Conservation (phyloP, 176 grass and related monocot species). For the Oryza brachyantha region DNA sequence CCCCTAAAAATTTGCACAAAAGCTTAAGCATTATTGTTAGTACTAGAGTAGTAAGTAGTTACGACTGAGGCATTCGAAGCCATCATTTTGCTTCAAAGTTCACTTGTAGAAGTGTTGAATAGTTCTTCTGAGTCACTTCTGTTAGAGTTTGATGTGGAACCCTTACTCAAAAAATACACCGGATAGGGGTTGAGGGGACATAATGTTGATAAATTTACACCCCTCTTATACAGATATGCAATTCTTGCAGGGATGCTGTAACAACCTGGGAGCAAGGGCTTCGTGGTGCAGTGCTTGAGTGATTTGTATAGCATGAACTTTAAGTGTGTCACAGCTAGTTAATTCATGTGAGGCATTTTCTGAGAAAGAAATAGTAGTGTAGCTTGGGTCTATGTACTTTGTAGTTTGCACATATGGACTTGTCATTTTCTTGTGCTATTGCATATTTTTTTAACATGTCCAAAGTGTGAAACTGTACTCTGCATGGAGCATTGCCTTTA, state of each 20-base stretch:
- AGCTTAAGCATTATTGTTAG: not conserved
- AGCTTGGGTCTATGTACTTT: conserved; percentile 14
- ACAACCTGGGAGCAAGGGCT: conserved; percentile 52
- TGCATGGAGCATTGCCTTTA: conserved; percentile 15
- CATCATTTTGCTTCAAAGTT: not conserved
- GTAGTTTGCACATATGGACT: not conserved
- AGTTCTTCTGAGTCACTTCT: not conserved
- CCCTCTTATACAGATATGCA: conserved; percentile 79
- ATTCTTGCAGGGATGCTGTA: conserved; percentile 78
- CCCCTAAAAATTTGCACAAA: not conserved
- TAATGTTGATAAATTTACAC: conserved; percentile 52
- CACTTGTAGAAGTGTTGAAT: not conserved
- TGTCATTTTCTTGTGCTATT: not conserved
- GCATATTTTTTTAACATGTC: not conserved
- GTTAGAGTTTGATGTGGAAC: not conserved
- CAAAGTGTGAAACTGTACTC: not conserved
- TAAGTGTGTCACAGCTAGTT: conserved; percentile 40
- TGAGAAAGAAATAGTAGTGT: conserved; percentile 16
- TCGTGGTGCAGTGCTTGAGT: conserved; percentile 45
- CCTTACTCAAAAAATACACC: not conserved
- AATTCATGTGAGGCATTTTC: conserved; percentile 32
- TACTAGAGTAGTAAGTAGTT: not conserved
- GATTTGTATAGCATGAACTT: conserved; percentile 38
- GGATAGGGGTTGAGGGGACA: conserved; percentile 25
- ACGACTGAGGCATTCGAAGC: not conserved